These are phyloP conservation scores for Paraconiothyrium sp. DNA, from an alignment of 2,329 filamentous ascomycete genomes.

Conservation along the genomic window DNA sequence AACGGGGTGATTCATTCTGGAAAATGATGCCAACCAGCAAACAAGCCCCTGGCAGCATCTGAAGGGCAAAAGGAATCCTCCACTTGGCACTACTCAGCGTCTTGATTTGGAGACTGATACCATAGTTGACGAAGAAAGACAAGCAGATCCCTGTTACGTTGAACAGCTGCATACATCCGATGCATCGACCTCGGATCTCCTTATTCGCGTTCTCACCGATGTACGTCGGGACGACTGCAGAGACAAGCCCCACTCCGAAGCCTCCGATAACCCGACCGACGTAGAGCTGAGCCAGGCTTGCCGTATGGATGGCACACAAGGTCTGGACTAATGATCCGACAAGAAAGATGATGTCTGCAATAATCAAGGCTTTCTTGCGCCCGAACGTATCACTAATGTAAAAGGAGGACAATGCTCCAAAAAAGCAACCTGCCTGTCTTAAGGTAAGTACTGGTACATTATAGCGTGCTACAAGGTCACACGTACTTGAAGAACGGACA, in stretches of 20 bases:
- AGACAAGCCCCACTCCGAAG: slow-evolving; percentile 55
- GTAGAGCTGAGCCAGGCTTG: slow-evolving; percentile 51
- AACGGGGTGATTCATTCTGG: slow-evolving; percentile 63
- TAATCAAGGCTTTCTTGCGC: slow-evolving; percentile 52
- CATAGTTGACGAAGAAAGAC: slow-evolving; percentile 64
- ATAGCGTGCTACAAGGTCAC: background rate
- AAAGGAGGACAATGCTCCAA: slow-evolving; percentile 55
- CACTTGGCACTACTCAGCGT: slow-evolving; percentile 59
- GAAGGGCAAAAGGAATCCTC: slow-evolving; percentile 62
- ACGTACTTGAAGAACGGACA: slow-evolving; percentile 51
- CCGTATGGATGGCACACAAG: slow-evolving; percentile 46
- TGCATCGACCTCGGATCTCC: slow-evolving; percentile 50
- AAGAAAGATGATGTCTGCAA: slow-evolving; percentile 55
- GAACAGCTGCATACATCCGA: slow-evolving; percentile 52
- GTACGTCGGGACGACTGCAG: slow-evolving; percentile 55
- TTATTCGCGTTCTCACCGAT: slow-evolving; percentile 58
- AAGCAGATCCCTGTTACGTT: slow-evolving; percentile 59
- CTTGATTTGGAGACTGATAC: slow-evolving; percentile 57
- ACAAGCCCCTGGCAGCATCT: slow-evolving; percentile 62
- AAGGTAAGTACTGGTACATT: background rate
- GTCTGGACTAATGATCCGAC: slow-evolving; percentile 55
- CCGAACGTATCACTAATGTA: slow-evolving; percentile 55
- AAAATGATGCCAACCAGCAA: slow-evolving; percentile 61
- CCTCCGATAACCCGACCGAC: slow-evolving; percentile 56
- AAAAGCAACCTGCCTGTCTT: slow-evolving; percentile 53